Evolutionary conservation across 202 grass and related monocot species (phyloP), one percentile per base, ranked within the genome.

Genomic region (Miscanthus sacchariflorus): DNA sequence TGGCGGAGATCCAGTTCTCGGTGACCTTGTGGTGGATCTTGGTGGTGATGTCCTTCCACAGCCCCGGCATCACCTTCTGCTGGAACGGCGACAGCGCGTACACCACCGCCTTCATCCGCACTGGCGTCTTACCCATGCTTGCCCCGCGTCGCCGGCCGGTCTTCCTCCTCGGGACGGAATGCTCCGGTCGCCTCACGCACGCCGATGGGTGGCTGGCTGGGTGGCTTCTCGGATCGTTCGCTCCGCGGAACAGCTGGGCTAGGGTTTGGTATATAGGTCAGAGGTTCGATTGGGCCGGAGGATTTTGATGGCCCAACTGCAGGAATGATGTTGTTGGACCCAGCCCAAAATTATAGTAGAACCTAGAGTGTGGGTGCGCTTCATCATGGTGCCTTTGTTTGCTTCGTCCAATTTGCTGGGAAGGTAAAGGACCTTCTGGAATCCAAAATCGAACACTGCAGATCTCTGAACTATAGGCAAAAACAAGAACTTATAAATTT

Each of bases 11-110:
- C 97, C 97, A 99, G 90, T 99, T 99, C 94, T 99, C 94, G 44
- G 97, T 87, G 72, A 99, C 93, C 97, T 97, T 99, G 86, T 95
- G 97, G 88, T 96, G 94, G 95, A 99, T 92, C 93, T 99, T 97
- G 84, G 89, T 87, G 82, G 95, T 93, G 90, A 99, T 48, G 80
- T 99, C 97, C 94, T 99, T 99, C 97, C 97, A 97, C 76, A 99
- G 82, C 23, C 97, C 97, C 9, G 94, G 65, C 94, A 97, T 99
- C 81, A 97, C 91, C 90, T 99, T 95, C 93, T 99, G 97, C 87
- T 97, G 97, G 90, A 97, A 99, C 84, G 97, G 97, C 36, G 97
- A 99, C 71, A 99, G 93, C 43, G 93, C 76, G 83, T 99, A 99
- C 52, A 97, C 91, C 88, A 97, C 97, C 76, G 94, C 97, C 97